phyloP scores from a whole-genome alignment of 345 rosid genomes.

The Syzygium jambos region DNA sequence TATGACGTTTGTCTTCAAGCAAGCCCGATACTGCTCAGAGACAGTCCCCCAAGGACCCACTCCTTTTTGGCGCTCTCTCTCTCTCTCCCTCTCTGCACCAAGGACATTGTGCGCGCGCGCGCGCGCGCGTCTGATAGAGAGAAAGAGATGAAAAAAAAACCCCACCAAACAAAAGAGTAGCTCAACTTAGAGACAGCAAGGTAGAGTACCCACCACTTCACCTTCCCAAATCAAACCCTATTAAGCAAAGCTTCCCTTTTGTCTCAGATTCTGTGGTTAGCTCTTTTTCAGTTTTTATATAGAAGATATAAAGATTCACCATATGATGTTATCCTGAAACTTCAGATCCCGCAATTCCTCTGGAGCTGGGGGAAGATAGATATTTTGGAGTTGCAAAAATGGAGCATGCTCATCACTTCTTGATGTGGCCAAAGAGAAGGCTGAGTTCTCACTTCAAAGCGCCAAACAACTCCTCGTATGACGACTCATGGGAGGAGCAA shows the following conservation, averaged over 20 bases:
- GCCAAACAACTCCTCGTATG: constrained; percentile 12
- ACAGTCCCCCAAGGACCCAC: not conserved
- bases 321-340: not conserved
- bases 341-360: not conserved
- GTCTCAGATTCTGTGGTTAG: not conserved
- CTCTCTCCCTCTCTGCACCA: not conserved
- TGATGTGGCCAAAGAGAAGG: constrained; percentile 43
- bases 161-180: constrained; percentile 11
- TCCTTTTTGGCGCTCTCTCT: not conserved
- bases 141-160: not conserved
- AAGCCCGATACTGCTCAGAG: not conserved
- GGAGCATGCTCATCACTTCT: constrained; percentile 30
- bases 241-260: constrained; percentile 4
- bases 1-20: not conserved
- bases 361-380: not conserved
- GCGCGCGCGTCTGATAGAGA: not conserved
- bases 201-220: constrained; percentile 37
- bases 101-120: not conserved
- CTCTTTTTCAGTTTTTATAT: not conserved
- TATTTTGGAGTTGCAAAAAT: constrained; percentile 4
- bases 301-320: not conserved
- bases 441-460: constrained; percentile 26
- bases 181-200: constrained; percentile 15
- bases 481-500: constrained; percentile 86
- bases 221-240: constrained; percentile 14